phyloP scores from a whole-genome alignment of 345 rosid species.

The Aquilaria yunnanensis region DNA sequence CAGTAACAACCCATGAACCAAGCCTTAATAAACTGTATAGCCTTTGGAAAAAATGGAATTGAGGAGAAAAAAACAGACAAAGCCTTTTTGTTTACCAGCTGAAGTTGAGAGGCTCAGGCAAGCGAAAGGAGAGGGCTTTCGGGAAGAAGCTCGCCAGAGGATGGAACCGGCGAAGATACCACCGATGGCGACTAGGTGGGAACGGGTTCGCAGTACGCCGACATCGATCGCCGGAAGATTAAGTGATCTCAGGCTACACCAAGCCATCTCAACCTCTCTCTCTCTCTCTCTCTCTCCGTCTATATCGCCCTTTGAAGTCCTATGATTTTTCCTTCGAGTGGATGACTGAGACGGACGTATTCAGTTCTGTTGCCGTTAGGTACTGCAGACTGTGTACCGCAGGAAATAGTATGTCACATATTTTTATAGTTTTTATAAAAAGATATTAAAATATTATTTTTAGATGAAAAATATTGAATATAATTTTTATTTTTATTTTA shows the following conservation, averaged over 20 bases:
- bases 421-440: too few relatives aligned
- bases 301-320: neutral
- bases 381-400: too few relatives aligned
- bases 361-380: too few relatives aligned
- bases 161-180: constrained; percentile 25
- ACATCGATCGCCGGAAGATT: constrained; percentile 26
- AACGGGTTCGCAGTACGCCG: constrained; percentile 18
- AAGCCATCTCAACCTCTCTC: constrained; percentile 24
- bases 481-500: too few relatives aligned
- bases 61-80: too few relatives aligned
- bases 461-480: too few relatives aligned
- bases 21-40: too few relatives aligned
- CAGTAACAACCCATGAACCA: neutral
- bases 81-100: constrained; percentile 21
- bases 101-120: constrained; percentile 30
- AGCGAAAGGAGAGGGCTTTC: constrained; percentile 34
- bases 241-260: constrained; percentile 31
- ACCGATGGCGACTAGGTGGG: constrained; percentile 25
- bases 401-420: too few relatives aligned
- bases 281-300: neutral
- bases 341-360: too few relatives aligned
- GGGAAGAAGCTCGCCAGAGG: constrained; percentile 27
- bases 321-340: too few relatives aligned
- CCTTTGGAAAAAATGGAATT: too few relatives aligned
- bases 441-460: too few relatives aligned